phyloP scores from a whole-genome alignment of 345 rosid species.

The Xanthoceras sorbifolium region DNA sequence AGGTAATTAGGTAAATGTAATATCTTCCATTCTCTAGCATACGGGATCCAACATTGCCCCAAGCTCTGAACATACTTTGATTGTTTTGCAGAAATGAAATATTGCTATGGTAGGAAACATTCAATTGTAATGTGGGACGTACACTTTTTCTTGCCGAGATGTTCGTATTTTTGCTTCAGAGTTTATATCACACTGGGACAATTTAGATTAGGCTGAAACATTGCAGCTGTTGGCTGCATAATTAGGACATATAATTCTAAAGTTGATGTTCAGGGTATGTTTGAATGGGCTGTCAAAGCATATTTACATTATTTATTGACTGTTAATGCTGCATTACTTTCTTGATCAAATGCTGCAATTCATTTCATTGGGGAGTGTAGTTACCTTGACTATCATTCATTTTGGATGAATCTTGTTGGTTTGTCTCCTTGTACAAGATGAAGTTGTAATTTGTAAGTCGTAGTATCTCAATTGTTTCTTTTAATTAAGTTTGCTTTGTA shows the following conservation, averaged over 20 bases:
- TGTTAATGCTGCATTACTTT: slow-evolving; percentile 9
- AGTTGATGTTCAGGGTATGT: slow-evolving; percentile 1
- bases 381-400: neutral
- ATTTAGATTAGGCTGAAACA: neutral
- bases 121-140: neutral
- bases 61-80: neutral
- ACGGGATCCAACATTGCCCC: neutral
- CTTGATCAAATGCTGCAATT: neutral
- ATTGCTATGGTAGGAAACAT: neutral
- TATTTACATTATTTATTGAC: neutral
- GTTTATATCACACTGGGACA: neutral
- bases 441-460: neutral
- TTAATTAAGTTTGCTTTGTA: slow-evolving; percentile 10
- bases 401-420: neutral
- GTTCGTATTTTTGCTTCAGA: neutral
- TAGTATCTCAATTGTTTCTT: neutral
- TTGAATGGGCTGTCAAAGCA: neutral
- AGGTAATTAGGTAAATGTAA: neutral
- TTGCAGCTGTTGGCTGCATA: slow-evolving; percentile 12
- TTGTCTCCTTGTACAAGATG: neutral
- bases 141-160: neutral
- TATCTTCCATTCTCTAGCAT: neutral
- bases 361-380: neutral
- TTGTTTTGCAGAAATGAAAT: neutral
- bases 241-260: neutral